Percentiles rank a stretch among this genome's conserved stretches.
phyloP scores from a whole-genome alignment of 257 asterid genomes.

The Gentiana straminea region DNA sequence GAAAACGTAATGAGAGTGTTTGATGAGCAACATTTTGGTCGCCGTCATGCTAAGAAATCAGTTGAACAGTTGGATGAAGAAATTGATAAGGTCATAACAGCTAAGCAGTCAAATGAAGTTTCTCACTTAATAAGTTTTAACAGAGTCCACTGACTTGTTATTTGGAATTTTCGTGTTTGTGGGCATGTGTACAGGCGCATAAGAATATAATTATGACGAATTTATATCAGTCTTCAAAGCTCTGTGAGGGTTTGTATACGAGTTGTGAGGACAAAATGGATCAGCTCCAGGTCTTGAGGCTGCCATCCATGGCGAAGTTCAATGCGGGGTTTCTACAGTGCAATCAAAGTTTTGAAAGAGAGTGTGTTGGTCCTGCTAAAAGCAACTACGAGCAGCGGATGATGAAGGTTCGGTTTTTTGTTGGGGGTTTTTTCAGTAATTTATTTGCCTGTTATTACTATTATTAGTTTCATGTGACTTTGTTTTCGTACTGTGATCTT shows the following conservation, averaged over 20 bases:
- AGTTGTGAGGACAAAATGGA: constrained; percentile 94
- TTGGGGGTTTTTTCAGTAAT: background rate
- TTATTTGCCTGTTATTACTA: background rate
- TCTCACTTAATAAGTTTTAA: background rate
- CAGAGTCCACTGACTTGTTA: background rate
- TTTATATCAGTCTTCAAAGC: constrained; percentile 72
- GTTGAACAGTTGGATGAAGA: constrained; percentile 70
- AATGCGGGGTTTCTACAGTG: constrained; percentile 89
- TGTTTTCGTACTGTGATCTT: background rate
- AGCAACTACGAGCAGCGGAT: constrained; percentile 71
- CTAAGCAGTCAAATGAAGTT: background rate
- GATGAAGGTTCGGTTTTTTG: constrained; percentile 51
- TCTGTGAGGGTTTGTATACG: constrained; percentile 74
- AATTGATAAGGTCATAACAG: constrained; percentile 48
- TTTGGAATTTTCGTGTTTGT: constrained; percentile 14
- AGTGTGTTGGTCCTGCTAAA: constrained; percentile 91
- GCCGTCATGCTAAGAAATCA: constrained; percentile 82
- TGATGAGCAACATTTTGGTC: constrained; percentile 95
- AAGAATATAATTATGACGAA: constrained; percentile 56
- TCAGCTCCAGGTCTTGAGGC: constrained; percentile 85
- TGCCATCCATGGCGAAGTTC: constrained; percentile 97
- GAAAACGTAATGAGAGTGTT: constrained; percentile 52
- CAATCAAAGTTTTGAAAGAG: constrained; percentile 74
- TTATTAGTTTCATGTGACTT: background rate
- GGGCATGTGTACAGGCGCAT: constrained; percentile 37